Evolutionary conservation across 176 grass and related monocot genomes (phyloP), one percentile per base, ranked within the genome.

Genomic region (Cenchrus purpureus): DNA sequence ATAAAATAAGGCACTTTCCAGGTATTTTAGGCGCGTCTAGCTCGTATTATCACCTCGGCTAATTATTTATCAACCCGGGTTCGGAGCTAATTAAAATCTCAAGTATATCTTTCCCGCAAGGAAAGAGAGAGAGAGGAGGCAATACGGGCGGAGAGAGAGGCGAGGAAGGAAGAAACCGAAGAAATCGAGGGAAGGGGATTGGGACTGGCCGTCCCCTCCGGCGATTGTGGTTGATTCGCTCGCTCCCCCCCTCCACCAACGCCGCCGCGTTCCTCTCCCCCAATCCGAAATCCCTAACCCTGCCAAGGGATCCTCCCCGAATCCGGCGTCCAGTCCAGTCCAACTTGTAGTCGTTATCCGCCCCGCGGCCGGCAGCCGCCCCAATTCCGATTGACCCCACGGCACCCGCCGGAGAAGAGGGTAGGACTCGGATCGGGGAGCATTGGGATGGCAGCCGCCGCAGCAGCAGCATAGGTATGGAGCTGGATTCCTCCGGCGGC

Each of bases 401-500:
- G 8, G 20, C 57, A 44, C 22, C 22, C 74, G 20, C 76, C 17
- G 75, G 75, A 58, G 81, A 12, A 76, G 81, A 61, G 71, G 78
- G 63, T 73, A 49, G 63, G 73, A 46, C n/a, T 46, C 71, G 80
- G 80, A 87, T 87, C 71, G 57, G 55, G 65, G 65, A 78, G 80
- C 49, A 61, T 77, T 78, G 52, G 40, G 54, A 86, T 79, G 85
- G 81, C 76, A 10, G 84, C 89, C 28, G 59, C 83, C 44, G 71
- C 74, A 10, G 84, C 89, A 19, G 66, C 77, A 31, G 71, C 76
- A 66, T 91, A 91, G 89, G 76, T 40, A 91, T 91, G 89, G 85
- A 91, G 89, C 71, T 91, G 81, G 89, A 91, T 69, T 91, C 85
- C 61, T 87, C 80, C 61, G 85, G 89, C 85, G 61, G 68, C 68